These are phyloP conservation scores for Poteriospumella lacustris DNA, from an alignment of 108 stramenopile genomes.

Conservation along the genomic window DNA sequence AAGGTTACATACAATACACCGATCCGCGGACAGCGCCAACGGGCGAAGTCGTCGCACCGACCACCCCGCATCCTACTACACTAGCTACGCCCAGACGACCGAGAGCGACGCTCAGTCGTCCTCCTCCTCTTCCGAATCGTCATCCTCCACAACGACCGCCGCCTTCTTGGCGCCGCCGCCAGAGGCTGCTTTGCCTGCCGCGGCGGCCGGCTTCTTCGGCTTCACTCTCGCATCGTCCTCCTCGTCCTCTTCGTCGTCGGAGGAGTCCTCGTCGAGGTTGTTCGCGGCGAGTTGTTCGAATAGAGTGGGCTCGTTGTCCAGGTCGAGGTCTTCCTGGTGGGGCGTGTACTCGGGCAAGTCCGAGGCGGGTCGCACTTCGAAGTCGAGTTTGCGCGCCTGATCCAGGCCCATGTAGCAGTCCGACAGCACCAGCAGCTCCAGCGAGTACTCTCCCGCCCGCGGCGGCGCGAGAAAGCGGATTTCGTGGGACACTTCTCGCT, in stretches of 20 bases:
- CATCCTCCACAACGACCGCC: neutral
- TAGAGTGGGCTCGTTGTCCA: constrained; percentile 95
- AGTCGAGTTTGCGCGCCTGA: constrained; percentile 64
- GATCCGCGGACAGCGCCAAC: no score
- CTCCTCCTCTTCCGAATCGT: no score
- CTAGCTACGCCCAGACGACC: no score
- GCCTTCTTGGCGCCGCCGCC: neutral
- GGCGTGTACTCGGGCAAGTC: constrained; percentile 82
- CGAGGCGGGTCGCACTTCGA: constrained; percentile 72
- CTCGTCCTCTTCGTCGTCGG: constrained; percentile 69
- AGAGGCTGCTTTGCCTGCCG: neutral
- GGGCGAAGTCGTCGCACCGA: no score
- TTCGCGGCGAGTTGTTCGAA: constrained; percentile 92
- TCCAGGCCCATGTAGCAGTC: constrained; percentile 91
- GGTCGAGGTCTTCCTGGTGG: constrained; percentile 90
- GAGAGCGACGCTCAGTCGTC: no score
- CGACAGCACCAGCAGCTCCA: constrained; percentile 79
- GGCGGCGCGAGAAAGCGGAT: constrained; percentile 80
- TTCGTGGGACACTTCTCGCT: constrained; percentile 69
- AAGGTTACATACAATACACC: no score
- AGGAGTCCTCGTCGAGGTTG: constrained; percentile 75
- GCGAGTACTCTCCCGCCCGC: constrained; percentile 70
- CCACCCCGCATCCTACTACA: no score
- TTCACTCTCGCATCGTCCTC: constrained; percentile 51
- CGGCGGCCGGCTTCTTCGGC: neutral